Evolutionary conservation across 2,329 filamentous ascomycete species (phyloP), one percentile per base, ranked within the genome.

Genomic region (Furcasterigmium furcatum): DNA sequence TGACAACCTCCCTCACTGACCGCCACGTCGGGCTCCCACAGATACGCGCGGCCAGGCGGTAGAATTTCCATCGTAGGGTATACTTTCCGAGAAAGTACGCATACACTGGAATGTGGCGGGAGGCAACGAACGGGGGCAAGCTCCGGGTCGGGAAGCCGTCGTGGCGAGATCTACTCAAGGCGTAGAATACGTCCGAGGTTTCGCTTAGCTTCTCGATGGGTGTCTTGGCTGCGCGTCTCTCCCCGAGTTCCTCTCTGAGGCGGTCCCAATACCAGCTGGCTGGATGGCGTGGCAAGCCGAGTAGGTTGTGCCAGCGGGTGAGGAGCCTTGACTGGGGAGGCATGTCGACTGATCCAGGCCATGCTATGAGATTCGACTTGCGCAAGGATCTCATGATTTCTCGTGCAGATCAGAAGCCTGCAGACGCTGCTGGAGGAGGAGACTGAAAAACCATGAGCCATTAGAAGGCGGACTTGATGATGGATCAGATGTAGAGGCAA

Each of bases 61-160:
- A 73, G 47, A 73, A 72, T 10, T 46, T 44, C 64, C 67, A 73
- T 16, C 70, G 60, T 8, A 60, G 63, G 1, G 66, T 70, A 47
- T 62, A 71, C 51, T 74, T 74, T n/a, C 55, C 57, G 3, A 73
- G 7, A 61, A 74, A 68, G 52, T 73, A 74, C 2, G 48, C 51
- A 46, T 70, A 70, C 2, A 67, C 55, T 6, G 51, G 38, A 29
- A 49, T 16, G 45, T 65, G 57, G 8, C 36, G 36, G 7, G 50
- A 44, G 22, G 34, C 8, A 14, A 43, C 27, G 24, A 64, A 58
- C 2, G 40, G 47, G 7, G 62, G 61, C 21, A 67, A 38, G 8
- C 42, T 50, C 2, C 58, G 51, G 38, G 68, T 49, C 9, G 58
- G 54, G 43, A 60, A 59, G 4, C 65, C 67, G 53, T 72, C 68